phyloP scores from a whole-genome alignment of 2,329 filamentous ascomycete genomes.

The Lizonia empirigonia region DNA sequence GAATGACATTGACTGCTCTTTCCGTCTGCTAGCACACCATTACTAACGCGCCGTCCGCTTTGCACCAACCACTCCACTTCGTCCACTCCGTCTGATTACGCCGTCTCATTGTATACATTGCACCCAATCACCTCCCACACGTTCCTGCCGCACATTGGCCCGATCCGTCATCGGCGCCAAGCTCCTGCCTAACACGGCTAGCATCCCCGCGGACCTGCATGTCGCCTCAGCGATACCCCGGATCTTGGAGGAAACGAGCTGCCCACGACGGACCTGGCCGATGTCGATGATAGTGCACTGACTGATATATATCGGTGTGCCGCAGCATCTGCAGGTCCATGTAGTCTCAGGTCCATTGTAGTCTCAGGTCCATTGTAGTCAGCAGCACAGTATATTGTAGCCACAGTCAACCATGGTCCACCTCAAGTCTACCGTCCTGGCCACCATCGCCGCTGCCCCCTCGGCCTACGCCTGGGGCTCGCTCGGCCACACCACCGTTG shows the following conservation, averaged over 20 bases:
- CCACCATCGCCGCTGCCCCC: constrained; percentile 33
- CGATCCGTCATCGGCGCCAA: constrained; percentile 3
- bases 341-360: no score
- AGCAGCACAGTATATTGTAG: no score
- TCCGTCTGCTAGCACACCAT: no score
- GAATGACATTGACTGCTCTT: constrained; percentile 4
- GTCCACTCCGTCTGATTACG: no score
- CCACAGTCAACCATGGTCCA: constrained; percentile 38
- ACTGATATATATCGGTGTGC: constrained; percentile 25
- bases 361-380: no score
- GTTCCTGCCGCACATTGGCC: constrained; percentile 15
- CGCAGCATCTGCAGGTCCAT: no score
- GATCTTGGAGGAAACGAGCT: constrained; percentile 22
- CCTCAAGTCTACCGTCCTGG: constrained; percentile 29
- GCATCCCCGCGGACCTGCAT: constrained; percentile 26
- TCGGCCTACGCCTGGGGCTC: constrained; percentile 56
- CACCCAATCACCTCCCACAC: constrained; percentile 14
- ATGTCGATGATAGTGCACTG: constrained; percentile 20
- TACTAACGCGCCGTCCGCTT: not conserved
- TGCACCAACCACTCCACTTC: not conserved
- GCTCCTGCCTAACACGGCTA: constrained; percentile 38
- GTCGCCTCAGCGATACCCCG: constrained; percentile 15
- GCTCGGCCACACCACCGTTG: constrained; percentile 61
- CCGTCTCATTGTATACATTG: no score
- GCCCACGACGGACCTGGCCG: constrained; percentile 40